Base-by-base conservation (phyloP, 2,329 filamentous ascomycete genomes). In the Colletotrichum cuscutae region DNA sequence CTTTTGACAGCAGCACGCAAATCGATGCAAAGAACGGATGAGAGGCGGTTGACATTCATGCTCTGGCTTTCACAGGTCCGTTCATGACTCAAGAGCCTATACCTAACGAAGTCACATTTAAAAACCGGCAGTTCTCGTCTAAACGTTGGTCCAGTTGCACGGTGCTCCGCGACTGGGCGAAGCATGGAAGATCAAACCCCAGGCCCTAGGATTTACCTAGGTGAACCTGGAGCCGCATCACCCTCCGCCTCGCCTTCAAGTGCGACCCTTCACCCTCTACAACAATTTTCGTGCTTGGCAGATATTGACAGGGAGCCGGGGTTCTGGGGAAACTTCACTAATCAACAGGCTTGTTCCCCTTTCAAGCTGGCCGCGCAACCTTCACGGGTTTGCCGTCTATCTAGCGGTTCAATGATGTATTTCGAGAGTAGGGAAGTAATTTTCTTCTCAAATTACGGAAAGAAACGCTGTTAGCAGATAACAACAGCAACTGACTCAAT, bases 121-220 rank as follows among this genome's bases (percentile, higher is more conserved):
- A 30, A 54, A 65, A 35, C 30, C 32, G 42, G 42, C 58, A 42
- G n/a, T 57, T 62, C 52, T 72, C 59, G 30, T 53, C 69, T 46
- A 19, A 64, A 32, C 28, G 28, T 56, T 52, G 59, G 46, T 49
- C 35, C 59, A 24, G 26, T 66, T 35, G 62, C n/a, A 37, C 13
- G 8, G 35, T 56, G 30, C 26, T 19, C 22, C 46, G 60, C 53
- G n/a, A 70, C 24, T 70, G 58, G 59, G 60, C 70, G 60, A 72
- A 72, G 54, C 60, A 56, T 65, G 32, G 71, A 26, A 67, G 62
- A 71, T 67, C 71, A 73, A 73, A 73, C 56, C 19, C 52, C 54
- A 52, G 53, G 52, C 57, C 49, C 71, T 59, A 30, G 68, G 71
- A 67, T 73, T 32, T 59, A 57, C 66, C 70, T 57, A 65, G 63